Evolutionary conservation across 108 stramenopile species (phyloP).

Genomic region (Pseudonitzschia multistriata): DNA sequence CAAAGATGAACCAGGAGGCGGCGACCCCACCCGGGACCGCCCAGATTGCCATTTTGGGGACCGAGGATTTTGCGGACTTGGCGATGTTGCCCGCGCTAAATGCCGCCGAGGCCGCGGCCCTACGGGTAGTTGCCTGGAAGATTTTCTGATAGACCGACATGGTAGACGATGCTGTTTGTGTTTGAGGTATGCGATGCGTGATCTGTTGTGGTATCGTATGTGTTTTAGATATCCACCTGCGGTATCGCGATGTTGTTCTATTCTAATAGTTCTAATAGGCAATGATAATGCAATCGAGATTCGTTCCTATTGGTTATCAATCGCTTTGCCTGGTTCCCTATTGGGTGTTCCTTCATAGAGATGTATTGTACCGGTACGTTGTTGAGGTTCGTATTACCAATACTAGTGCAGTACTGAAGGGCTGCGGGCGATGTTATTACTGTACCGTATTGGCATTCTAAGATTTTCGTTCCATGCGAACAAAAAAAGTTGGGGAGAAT

Average conservation of each 20-base stretch:
- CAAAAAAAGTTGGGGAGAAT: not conserved
- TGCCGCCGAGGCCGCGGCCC: not conserved
- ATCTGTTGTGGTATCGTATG: not conserved
- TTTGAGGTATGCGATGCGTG: not conserved
- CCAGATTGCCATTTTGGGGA: conserved; percentile 14
- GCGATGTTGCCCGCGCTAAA: not conserved
- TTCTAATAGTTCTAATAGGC: no score
- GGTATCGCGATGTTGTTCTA: no score
- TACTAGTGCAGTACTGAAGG: not conserved
- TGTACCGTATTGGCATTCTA: not conserved
- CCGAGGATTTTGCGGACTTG: not conserved
- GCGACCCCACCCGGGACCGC: conserved; percentile 26
- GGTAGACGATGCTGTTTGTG: not conserved
- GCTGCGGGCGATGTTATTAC: not conserved
- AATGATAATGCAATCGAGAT: no score
- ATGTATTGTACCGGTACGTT: not conserved
- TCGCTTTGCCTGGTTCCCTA: not conserved
- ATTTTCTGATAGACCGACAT: conserved; percentile 26
- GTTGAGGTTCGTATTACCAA: no score
- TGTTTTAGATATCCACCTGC: no score
- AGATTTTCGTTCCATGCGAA: not conserved
- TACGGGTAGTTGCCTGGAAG: conserved; percentile 29
- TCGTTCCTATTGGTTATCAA: no score
- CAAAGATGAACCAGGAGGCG: conserved; percentile 37
- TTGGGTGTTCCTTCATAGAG: not conserved